Evolutionary conservation across 192 early-diverging fungal genomes (phyloP), one percentile per base, ranked within the genome.

Genomic region (Powellomyces hirtus): DNA sequence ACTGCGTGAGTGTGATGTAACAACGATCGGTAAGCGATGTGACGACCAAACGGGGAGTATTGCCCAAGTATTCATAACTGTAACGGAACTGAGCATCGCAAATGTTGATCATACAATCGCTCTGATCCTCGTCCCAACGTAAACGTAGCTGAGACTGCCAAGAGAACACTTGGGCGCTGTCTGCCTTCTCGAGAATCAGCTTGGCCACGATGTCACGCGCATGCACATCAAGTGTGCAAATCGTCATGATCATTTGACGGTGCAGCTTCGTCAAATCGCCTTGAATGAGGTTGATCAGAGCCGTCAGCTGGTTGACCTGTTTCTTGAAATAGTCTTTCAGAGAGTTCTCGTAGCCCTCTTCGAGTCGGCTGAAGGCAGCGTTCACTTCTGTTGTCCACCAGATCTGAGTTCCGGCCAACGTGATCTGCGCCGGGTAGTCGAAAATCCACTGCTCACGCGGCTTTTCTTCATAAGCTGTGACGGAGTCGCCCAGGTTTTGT

Each of bases 331-430:
- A 88, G 58, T 88, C 86, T 61, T 88, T 88, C 57, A 88, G 64
- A 3, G 83, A 71, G 71, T 88, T 88, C 71, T 88, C 86, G 65
- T 88, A 88, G 10, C 86, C 86, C 59, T 88, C 86, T 70, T 88
- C 86, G 11, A 88, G 63, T 1, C 86, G 66, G 26, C 76, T 62
- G 64, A 88, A 88, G 0, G 86, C 81, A 0, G 70, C 85, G 67
- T 88, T 88, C 22, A 88, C 86, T 76, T 88, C 86, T 5, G 86
- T 88, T 10, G 85, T 87, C 86, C 86, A 88, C 86, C 86, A 88
- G 57, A 88, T 85, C 62, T 86, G 84, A 34, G 79, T 79, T 33
- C 85, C 86, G 26, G 86, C 83, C 24, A 88, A 64, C 5, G 81
- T 82, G 45, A 88, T 84, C 55, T 88, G 86, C 14, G 86, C 86